phyloP scores from a whole-genome alignment of 2,329 filamentous ascomycete species.

The Sclerotinia nivalis region DNA sequence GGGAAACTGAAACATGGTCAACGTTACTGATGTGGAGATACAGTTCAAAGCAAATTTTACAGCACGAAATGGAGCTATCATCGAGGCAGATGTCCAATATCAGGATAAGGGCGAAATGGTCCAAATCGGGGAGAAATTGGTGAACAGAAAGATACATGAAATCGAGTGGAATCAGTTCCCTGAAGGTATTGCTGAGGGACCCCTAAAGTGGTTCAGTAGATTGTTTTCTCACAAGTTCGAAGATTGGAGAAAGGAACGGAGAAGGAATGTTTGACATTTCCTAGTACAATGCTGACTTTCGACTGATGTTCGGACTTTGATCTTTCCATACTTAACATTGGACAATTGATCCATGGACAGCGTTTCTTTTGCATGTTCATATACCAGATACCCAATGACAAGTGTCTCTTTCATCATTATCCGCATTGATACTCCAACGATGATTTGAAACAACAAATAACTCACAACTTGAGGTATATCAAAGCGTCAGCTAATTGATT shows the following conservation, averaged over 20 bases:
- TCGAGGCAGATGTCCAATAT: conserved; percentile 27
- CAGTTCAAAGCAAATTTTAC: conserved; percentile 31
- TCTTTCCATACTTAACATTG: not conserved
- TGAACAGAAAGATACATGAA: conserved; percentile 47
- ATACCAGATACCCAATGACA: conserved; percentile 1
- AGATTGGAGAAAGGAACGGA: not conserved
- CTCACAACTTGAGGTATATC: not conserved
- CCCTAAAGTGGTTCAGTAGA: conserved; percentile 7
- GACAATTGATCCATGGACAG: not conserved
- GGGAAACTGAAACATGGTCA: not conserved
- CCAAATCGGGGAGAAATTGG: not conserved
- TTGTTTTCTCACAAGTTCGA: not conserved
- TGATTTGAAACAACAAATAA: conserved; percentile 18
- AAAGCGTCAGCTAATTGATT: conserved; percentile 21
- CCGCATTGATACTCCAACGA: conserved; percentile 4
- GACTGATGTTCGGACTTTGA: not conserved
- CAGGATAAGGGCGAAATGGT: not conserved
- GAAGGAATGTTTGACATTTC: not conserved
- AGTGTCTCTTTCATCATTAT: conserved; percentile 10
- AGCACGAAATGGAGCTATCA: conserved; percentile 33
- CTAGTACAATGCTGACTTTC: not conserved
- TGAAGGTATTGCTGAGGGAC: not conserved
- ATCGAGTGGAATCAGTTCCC: conserved; percentile 44
- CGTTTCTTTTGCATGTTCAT: conserved; percentile 5
- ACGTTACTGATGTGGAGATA: conserved; percentile 15